Evolutionary conservation across 1,139 yeast genomes (phyloP), one percentile per base, ranked within the genome.

Genomic region (Candida buenavistaensis): DNA sequence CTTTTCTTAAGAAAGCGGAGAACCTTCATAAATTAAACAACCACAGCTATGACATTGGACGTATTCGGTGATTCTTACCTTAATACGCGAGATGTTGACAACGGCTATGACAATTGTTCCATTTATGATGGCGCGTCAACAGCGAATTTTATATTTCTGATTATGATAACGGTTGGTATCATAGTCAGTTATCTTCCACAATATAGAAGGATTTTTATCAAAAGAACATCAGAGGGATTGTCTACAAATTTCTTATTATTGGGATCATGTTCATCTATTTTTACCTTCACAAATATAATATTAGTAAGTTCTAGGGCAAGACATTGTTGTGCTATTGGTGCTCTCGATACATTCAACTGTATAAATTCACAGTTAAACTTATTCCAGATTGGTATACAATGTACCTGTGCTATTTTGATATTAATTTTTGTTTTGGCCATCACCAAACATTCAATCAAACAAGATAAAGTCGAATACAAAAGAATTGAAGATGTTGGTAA

Each of bases 181-280:
- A 74, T 81, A 30, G 49, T 72, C n/a, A 83, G 94, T 32, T 88
- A 87, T 53, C 40, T 82, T 2, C 95, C 96, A 0, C 96, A 88
- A 57, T 87, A 83, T 54, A 47, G 66, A 34, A 71, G 84, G 32
- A 80, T 88, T 32, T 59, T 75, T 33, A 50, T 55, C 14, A 74
- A 88, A 35, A 59, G 73, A 37, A 73, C 89, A 6, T 80, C 92
- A 5, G 92, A 86, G 52, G 96, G 96, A 3, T 64, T 88, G 19
- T 82, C 92, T 2, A 85, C 90, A 7, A 71, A 75, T 48, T 88
- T 82, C 51, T 64, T 88, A 32, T 62, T 87, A 10, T 68, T 88
- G 26, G 94, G 95, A 3, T 79, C 87, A 10, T 62, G 82, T 15
- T 82, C 94, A 2, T 84, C 90, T 2, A 62, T 81, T 10, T 78